These are phyloP conservation scores for Rubia tinctorum DNA, from an alignment of 305 asterid genomes.

Conservation along the genomic window DNA sequence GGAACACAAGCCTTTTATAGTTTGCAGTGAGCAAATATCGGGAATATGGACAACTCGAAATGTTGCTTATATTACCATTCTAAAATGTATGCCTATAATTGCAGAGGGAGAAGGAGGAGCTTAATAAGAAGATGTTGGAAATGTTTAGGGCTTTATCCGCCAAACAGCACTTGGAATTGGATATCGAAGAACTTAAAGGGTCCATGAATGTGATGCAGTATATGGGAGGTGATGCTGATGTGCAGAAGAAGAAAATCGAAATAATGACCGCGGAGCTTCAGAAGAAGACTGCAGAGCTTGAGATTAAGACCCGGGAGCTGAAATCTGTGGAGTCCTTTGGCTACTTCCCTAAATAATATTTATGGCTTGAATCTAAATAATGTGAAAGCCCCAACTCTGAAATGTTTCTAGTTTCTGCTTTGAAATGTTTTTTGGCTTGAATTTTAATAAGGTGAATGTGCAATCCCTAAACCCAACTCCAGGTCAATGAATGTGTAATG, in stretches of 20 bases:
- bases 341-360: too few species aligned
- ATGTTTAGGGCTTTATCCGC: slow-evolving; percentile 62
- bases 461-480: too few species aligned
- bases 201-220: slow-evolving; percentile 71
- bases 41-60: background rate
- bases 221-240: slow-evolving; percentile 68
- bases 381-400: too few species aligned
- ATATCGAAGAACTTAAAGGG: slow-evolving; percentile 61
- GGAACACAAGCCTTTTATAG: too few species aligned
- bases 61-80: background rate
- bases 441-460: too few species aligned
- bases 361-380: too few species aligned
- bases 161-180: slow-evolving; percentile 81
- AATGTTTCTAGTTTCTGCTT: too few species aligned
- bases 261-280: slow-evolving; percentile 55
- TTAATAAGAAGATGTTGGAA: slow-evolving; percentile 59
- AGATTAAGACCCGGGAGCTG: slow-evolving; percentile 35
- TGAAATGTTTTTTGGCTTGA: too few species aligned
- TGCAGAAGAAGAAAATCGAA: slow-evolving; percentile 49
- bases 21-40: too few species aligned
- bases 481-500: too few species aligned
- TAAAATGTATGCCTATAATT: background rate
- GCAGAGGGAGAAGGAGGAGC: slow-evolving; percentile 71
- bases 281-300: slow-evolving; percentile 23
- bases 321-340: slow-evolving; percentile 28